Conservation (phyloP, 257 asterid genomes). For the Ligustrum vulgare region DNA sequence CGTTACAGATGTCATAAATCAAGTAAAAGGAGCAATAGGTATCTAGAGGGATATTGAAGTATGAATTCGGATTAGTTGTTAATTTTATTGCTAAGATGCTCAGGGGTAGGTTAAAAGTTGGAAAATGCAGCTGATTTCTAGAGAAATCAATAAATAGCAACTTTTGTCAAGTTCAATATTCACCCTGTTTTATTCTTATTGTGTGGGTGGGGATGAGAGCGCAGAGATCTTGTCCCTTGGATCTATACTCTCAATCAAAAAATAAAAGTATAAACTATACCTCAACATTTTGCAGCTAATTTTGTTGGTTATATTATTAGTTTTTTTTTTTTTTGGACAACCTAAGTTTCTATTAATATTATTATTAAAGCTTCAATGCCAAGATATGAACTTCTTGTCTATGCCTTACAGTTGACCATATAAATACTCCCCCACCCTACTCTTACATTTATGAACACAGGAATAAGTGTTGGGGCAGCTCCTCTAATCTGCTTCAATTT, state of each 20-base stretch:
- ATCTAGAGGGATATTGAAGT: background rate
- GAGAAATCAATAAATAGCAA: background rate
- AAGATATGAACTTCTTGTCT: background rate
- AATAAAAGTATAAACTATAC: no score
- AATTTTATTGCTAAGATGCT: background rate
- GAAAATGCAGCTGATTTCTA: background rate
- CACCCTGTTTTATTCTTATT: background rate
- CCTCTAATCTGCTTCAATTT: conserved; percentile 79
- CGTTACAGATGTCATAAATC: no score
- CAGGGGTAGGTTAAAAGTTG: background rate
- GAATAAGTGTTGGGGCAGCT: conserved; percentile 76
- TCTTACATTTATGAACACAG: no score
- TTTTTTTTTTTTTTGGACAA: background rate
- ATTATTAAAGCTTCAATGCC: background rate
- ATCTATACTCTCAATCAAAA: background rate
- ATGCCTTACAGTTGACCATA: background rate
- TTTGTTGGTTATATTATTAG: background rate
- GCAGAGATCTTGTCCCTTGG: background rate
- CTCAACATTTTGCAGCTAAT: no score
- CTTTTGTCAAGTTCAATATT: background rate
- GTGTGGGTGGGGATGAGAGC: background rate
- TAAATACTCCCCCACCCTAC: no score
- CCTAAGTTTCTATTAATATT: background rate
- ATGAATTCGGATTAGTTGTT: background rate
- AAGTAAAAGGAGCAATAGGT: background rate